Percentiles rank a stretch among this genome's conserved stretches.
Evolutionary conservation across 768 basidiomycete species (phyloP).

Genomic region (Boletus reticulatus): DNA sequence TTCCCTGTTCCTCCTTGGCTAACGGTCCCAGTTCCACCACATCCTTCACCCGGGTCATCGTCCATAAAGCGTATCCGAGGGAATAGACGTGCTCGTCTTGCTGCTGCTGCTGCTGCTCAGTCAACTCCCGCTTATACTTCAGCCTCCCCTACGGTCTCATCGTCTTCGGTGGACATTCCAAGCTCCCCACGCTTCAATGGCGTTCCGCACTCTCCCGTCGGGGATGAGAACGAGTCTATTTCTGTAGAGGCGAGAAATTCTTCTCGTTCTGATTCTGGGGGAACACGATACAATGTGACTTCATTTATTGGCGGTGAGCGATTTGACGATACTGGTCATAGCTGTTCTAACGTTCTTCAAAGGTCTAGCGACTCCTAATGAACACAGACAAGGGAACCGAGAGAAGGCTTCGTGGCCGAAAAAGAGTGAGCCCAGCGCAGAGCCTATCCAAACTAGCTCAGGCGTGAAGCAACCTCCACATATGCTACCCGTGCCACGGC

Average conservation of each 20-base stretch:
- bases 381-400: conserved; percentile 7
- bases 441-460: background rate
- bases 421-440: conserved; percentile 2
- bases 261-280: conserved; percentile 40
- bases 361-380: conserved; percentile 36
- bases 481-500: background rate
- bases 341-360: conserved; percentile 1
- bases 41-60: conserved; percentile 13
- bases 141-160: conserved; percentile 29
- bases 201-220: conserved; percentile 18
- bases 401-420: conserved; percentile 3
- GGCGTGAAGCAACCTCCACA: background rate
- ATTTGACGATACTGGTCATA: background rate
- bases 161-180: conserved; percentile 21
- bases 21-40: conserved; percentile 15
- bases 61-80: conserved; percentile 21
- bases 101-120: conserved; percentile 2
- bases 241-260: conserved; percentile 12
- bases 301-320: conserved; percentile 61
- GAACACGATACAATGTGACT: conserved; percentile 67
- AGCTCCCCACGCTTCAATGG: conserved; percentile 10
- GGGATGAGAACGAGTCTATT: conserved; percentile 11
- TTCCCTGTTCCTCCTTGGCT: conserved; percentile 63
- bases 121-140: conserved; percentile 1
- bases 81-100: conserved; percentile 19